Conservation (phyloP, 1,284 basidiomycete species). For the Austropuccinia psidii region DNA sequence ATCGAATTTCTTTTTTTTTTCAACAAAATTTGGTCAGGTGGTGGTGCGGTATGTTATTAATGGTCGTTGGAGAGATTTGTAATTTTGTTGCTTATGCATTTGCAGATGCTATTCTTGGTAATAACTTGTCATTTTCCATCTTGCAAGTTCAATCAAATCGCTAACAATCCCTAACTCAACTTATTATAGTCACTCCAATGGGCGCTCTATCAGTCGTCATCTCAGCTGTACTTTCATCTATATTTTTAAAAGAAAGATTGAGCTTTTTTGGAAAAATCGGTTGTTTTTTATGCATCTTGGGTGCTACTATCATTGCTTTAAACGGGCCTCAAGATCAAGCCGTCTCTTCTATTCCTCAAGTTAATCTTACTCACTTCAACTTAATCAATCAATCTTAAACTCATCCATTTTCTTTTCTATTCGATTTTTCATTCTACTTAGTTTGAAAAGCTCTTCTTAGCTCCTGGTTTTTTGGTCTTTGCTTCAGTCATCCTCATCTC, state of each 20-base stretch:
- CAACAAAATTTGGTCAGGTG: conserved; percentile 4
- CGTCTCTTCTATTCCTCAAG: conserved; percentile 62
- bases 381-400: background rate
- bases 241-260: conserved; percentile 86
- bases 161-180: background rate
- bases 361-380: background rate
- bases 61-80: conserved; percentile 58
- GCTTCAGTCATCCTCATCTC: conserved; percentile 58
- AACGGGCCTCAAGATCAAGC: conserved; percentile 73
- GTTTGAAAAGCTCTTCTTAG: conserved; percentile 75
- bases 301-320: conserved; percentile 70
- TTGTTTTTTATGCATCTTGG: conserved; percentile 76
- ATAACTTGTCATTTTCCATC: conserved; percentile 42
- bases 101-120: conserved; percentile 50
- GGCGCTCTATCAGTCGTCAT: conserved; percentile 94
- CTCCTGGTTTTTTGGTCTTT: conserved; percentile 79
- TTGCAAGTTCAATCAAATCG: background rate
- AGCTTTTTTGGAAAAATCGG: conserved; percentile 72
- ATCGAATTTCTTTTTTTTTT: background rate
- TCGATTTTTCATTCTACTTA: conserved; percentile 42
- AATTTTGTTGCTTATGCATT: conserved; percentile 83
- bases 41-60: conserved; percentile 54
- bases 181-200: conserved; percentile 67
- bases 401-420: background rate
- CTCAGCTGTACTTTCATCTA: conserved; percentile 82